Conservation (phyloP, 805 yeast species). For the Yarrowia sp. region DNA sequence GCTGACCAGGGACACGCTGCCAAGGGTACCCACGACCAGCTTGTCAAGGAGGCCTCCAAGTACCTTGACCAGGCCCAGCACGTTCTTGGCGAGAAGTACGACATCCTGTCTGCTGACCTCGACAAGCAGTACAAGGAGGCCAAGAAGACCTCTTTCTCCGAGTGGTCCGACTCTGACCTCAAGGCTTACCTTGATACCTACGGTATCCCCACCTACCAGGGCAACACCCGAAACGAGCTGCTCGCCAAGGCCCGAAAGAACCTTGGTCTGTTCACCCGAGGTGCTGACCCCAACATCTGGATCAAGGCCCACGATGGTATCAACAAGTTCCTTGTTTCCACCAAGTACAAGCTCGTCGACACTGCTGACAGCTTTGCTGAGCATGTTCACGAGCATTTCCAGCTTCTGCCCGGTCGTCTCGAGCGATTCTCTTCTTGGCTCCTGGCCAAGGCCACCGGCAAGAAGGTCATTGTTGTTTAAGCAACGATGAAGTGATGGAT, state of each 20-base stretch:
- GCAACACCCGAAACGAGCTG: conserved; percentile 31
- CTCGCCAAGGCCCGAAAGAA: conserved; percentile 30
- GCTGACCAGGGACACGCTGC: conserved; percentile 44
- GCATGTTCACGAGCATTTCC: conserved; percentile 22
- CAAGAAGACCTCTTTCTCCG: conserved; percentile 49
- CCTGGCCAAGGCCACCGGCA: conserved; percentile 21
- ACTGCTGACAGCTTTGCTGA: background rate
- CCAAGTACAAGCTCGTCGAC: conserved; percentile 8
- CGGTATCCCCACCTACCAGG: conserved; percentile 37
- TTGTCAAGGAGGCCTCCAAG: conserved; percentile 47
- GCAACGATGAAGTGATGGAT: background rate
- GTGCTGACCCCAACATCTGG: conserved; percentile 27
- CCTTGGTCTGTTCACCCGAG: conserved; percentile 25
- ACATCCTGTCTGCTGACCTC: conserved; percentile 39
- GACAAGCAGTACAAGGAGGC: conserved; percentile 44
- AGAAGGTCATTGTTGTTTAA: conserved; percentile 26
- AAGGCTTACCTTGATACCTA: conserved; percentile 53
- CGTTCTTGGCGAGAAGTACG: conserved; percentile 43
- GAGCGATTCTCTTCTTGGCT: conserved; percentile 25
- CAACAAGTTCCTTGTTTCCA: background rate
- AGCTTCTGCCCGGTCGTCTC: conserved; percentile 18
- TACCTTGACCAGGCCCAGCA: conserved; percentile 46
- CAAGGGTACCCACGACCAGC: conserved; percentile 47
- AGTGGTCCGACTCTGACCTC: conserved; percentile 56
- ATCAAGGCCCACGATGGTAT: conserved; percentile 13